Base-by-base conservation (phyloP, 441 rosid genomes). In the Gossypium lobatum region DNA sequence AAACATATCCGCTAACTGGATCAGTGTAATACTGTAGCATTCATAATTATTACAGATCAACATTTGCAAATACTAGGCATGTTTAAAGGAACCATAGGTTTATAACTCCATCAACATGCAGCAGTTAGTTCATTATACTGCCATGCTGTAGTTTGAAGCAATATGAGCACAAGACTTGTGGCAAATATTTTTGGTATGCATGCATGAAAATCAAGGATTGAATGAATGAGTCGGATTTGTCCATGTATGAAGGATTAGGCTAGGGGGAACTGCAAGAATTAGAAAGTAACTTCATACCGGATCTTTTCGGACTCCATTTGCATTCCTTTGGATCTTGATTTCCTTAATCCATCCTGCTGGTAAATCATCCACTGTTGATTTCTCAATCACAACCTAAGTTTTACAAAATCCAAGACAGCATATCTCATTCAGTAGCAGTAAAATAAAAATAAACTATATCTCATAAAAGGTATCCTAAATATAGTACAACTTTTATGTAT, bases 311-410 rank as follows among this genome's bases (percentile, higher is more conserved):
- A 31, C 67, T 80, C 74, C 63, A 53, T 11, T 4, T 73, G 70
- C 76, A 48, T 14, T 74, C 66, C 16, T 81, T 78, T 17, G 76
- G 26, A 78, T 45, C 76, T 73, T 82, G 74, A 70, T 25, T 68
- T 80, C 83, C 77, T 78, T 84, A 70, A 75, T 75, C 89, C 86
- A 84, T 48, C 86, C 85, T n/a, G 81, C 74, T 3, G 87, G 87
- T 77, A 86, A 79, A 76, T 81, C 84, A 53, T 71, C 78, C 16
- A 8, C 67, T 4, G 75, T 65, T 52, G 75, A 65, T 52, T 72
- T 81, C 75, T 78, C 76, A 53, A 63, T 70, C 39, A 53, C 66
- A 60, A 72, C 83, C 85, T 86, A 76, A 76, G 62, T 76, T 63
- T 74, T 54, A 50, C 4, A 39, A 39, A 20, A 59, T 37, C 62